Base-by-base conservation (phyloP, 805 yeast species). In the Nakazawaea sp. region DNA sequence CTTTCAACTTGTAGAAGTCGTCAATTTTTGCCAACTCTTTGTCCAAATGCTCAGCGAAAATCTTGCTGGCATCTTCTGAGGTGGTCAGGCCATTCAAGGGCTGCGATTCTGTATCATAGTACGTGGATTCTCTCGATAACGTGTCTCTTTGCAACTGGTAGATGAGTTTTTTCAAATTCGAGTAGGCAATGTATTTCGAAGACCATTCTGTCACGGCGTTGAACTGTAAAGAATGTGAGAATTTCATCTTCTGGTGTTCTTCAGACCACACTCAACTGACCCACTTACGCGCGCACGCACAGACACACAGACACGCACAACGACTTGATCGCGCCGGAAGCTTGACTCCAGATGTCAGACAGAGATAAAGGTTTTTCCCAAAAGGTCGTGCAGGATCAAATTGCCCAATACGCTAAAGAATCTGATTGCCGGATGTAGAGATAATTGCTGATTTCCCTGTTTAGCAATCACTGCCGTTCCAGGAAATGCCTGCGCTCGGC, bases 181-280 rank as follows among this genome's bases (percentile, higher is more conserved):
- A 83, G 59, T 90, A 90, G 38, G 94, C 89, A 40, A 90, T 80
- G 59, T 90, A 90, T 55, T 84, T 78, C 19, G 95, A 79, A 10
- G 95, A 76, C 98, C 98, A 90, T 58, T 92, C 97, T 2, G 98
- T 97, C 4, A 92, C 97, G 18, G 97, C 96, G 59, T 90, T 90
- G 62, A 90, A 89, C 69, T 90, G 96, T 45, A 90, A 64, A 5
- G 96, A 85, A 55, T 89, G 96, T 18, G 95, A 82, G 63, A 90
- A 90, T 72, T 90, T 90, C 98, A 90, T 90, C 17, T 6, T 15
- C 24, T 10, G 24, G 10, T 21, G n/a, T n/a, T n/a, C n/a, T n/a
- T n/a, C n/a, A n/a, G n/a, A n/a, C n/a, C n/a, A n/a, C n/a, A n/a
- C n/a, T n/a, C n/a, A n/a, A n/a, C n/a, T n/a, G n/a, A n/a, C n/a